phyloP scores from a whole-genome alignment of 768 basidiomycete species.

The Rubroboletus pulcherrimus region DNA sequence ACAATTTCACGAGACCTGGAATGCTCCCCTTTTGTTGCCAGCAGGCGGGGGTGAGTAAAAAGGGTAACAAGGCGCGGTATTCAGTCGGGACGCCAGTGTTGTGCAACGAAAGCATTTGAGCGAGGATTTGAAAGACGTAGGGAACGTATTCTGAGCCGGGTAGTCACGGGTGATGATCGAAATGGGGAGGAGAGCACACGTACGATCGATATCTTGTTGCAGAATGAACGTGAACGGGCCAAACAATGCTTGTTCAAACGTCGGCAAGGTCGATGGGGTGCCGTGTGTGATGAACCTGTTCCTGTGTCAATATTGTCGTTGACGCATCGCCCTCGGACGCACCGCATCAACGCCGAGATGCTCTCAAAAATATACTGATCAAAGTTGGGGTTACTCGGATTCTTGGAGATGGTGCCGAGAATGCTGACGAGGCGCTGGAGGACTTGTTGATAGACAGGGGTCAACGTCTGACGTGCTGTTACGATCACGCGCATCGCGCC shows the following conservation, averaged over 20 bases:
- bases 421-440: conserved; percentile 77
- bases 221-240: conserved; percentile 84
- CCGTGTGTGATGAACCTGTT: conserved; percentile 77
- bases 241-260: conserved; percentile 81
- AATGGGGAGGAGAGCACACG: conserved; percentile 20
- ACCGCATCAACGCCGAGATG: conserved; percentile 91
- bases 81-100: conserved; percentile 58
- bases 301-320: neutral
- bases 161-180: neutral
- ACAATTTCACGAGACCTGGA: conserved; percentile 84
- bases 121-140: conserved; percentile 94
- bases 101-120: conserved; percentile 92
- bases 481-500: conserved; percentile 93
- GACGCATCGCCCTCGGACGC: conserved; percentile 4
- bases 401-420: conserved; percentile 84
- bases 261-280: conserved; percentile 58
- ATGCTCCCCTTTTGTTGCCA: conserved; percentile 97
- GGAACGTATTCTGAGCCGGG: conserved; percentile 77
- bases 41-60: conserved; percentile 76
- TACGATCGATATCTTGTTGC: conserved; percentile 90
- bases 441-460: conserved; percentile 58
- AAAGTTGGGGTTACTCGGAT: conserved; percentile 96
- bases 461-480: conserved; percentile 77
- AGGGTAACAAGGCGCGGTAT: conserved; percentile 76
- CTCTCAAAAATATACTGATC: conserved; percentile 98